These are phyloP conservation scores for Leishmania aethiopica DNA, from an alignment of 208 protist species.

Conservation along the genomic window DNA sequence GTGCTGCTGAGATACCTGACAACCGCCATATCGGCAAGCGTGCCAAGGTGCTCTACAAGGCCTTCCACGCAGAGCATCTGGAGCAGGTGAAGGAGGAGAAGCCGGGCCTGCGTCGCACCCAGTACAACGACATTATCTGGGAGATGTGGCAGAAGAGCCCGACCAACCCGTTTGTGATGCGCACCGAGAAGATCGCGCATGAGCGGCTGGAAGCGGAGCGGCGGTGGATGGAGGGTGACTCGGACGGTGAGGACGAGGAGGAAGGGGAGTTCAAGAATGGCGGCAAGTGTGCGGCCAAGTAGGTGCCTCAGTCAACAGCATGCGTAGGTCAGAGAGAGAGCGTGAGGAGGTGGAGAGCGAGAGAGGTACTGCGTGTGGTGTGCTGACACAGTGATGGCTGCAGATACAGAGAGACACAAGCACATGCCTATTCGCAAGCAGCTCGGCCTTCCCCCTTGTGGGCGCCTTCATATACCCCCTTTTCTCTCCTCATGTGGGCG, in stretches of 20 bases:
- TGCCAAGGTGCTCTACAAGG: conserved; percentile 77
- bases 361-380: neutral
- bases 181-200: conserved; percentile 59
- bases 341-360: neutral
- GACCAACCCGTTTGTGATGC: conserved; percentile 86
- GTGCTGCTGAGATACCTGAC: conserved; percentile 40
- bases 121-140: conserved; percentile 92
- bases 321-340: neutral
- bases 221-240: conserved; percentile 73
- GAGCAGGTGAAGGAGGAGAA: conserved; percentile 71
- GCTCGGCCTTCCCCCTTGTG: neutral
- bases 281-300: conserved; percentile 13
- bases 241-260: conserved; percentile 46
- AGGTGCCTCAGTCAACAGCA: neutral
- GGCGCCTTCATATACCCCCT: neutral
- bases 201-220: conserved; percentile 75
- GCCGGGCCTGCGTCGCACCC: conserved; percentile 73
- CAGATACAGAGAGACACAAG: neutral
- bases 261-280: conserved; percentile 24
- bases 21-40: conserved; percentile 87
- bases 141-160: conserved; percentile 88
- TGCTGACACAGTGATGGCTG: neutral
- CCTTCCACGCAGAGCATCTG: conserved; percentile 80
- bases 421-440: neutral
- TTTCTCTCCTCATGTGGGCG: neutral